A percentile compares a stretch with the other conserved stretches of the same genome.
These are phyloP conservation scores for Entoloma clypeatum DNA, from an alignment of 1,284 basidiomycete species.

Conservation along the genomic window DNA sequence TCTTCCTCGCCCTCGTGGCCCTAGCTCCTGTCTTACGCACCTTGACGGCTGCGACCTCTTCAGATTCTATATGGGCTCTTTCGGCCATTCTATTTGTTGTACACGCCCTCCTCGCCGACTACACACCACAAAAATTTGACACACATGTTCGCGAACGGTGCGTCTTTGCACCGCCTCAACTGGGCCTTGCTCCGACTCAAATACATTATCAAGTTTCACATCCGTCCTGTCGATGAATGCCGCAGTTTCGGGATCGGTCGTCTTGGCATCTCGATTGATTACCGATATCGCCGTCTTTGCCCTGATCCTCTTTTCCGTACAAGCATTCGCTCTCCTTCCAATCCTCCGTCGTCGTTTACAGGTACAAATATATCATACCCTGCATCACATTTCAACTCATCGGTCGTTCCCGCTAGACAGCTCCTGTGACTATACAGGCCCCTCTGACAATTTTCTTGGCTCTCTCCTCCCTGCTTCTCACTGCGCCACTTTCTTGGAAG, in stretches of 20 bases:
- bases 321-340: slow-evolving; percentile 84
- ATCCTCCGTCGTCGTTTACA: slow-evolving; percentile 76
- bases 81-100: slow-evolving; percentile 46
- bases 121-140: slow-evolving; percentile 46
- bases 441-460: slow-evolving; percentile 49
- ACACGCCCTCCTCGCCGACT: slow-evolving; percentile 47
- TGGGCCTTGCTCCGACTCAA: slow-evolving; percentile 41
- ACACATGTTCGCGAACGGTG: slow-evolving; percentile 46
- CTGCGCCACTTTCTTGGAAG: slow-evolving; percentile 48
- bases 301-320: slow-evolving; percentile 82
- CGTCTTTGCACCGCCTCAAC: slow-evolving; percentile 9
- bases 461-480: slow-evolving; percentile 46
- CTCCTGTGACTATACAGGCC: slow-evolving; percentile 42
- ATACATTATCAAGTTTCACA: slow-evolving; percentile 54
- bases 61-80: slow-evolving; percentile 96
- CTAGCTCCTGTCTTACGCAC: slow-evolving; percentile 91
- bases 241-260: slow-evolving; percentile 90
- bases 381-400: neutral
- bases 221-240: slow-evolving; percentile 94
- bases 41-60: slow-evolving; percentile 91
- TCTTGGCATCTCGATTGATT: slow-evolving; percentile 86
- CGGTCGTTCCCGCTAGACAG: slow-evolving; percentile 34
- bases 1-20: slow-evolving; percentile 85
- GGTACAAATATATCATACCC: slow-evolving; percentile 40
- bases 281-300: slow-evolving; percentile 88